Conservation (phyloP, 495 filamentous ascomycete species). For the Niebla homalea region DNA sequence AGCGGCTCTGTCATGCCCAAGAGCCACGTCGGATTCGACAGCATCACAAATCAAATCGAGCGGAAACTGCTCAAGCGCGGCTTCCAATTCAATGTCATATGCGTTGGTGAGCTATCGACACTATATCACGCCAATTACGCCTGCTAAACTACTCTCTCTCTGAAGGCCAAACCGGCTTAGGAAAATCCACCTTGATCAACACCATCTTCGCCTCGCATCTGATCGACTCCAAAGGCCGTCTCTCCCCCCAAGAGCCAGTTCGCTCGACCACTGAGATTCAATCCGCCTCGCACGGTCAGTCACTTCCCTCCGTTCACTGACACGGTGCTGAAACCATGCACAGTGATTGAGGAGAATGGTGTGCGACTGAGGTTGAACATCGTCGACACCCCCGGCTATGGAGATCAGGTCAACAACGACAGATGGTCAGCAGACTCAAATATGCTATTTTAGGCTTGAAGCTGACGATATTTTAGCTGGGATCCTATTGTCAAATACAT, state of each 20-base stretch:
- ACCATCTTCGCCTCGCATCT: slow-evolving; percentile 99
- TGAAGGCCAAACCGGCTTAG: slow-evolving; percentile 96
- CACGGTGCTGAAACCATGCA: slow-evolving; percentile 7
- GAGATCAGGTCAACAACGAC: slow-evolving; percentile 73
- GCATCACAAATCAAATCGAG: slow-evolving; percentile 96
- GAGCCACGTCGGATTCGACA: slow-evolving; percentile 98
- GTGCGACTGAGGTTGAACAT: slow-evolving; percentile 69
- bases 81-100: slow-evolving; percentile 99
- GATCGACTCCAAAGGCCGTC: slow-evolving; percentile 94
- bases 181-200: slow-evolving; percentile 98
- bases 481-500: slow-evolving; percentile 99
- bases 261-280: slow-evolving; percentile 97
- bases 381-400: slow-evolving; percentile 68
- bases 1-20: slow-evolving; percentile 63
- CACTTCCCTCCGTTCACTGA: neutral
- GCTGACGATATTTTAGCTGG: slow-evolving; percentile 37
- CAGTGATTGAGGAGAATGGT: slow-evolving; percentile 93
- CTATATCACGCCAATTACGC: no score
- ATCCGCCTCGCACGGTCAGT: slow-evolving; percentile 77
- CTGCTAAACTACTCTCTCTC: no score
- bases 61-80: slow-evolving; percentile 98
- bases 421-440: slow-evolving; percentile 41
- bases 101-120: slow-evolving; percentile 88
- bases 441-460: slow-evolving; percentile 12
- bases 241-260: slow-evolving; percentile 81